These are phyloP conservation scores for Hemileccinum impolitum DNA, from an alignment of 768 basidiomycete genomes.

Conservation along the genomic window DNA sequence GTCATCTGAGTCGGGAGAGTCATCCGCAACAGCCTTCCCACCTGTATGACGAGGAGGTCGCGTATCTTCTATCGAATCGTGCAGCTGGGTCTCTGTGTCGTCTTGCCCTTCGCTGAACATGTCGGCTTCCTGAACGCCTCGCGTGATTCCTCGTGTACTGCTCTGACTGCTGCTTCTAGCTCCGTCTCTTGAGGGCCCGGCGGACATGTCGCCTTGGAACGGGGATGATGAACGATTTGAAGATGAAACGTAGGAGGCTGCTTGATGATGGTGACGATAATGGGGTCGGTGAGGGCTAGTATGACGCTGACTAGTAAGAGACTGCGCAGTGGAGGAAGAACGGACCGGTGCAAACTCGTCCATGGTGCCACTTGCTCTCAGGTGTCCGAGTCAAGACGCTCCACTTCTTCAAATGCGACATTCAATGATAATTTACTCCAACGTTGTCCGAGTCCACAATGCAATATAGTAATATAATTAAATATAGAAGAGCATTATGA, in stretches of 20 bases:
- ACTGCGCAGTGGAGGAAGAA: slow-evolving; percentile 39
- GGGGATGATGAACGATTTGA: slow-evolving; percentile 41
- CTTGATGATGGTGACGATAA: slow-evolving; percentile 61
- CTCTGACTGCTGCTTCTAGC: slow-evolving; percentile 61
- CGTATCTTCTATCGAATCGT: slow-evolving; percentile 33
- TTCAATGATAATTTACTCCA: too few species aligned
- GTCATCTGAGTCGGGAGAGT: slow-evolving; percentile 39
- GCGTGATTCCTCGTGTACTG: slow-evolving; percentile 50
- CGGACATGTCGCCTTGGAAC: slow-evolving; percentile 49
- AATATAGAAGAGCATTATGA: slow-evolving; percentile 16
- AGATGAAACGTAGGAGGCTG: slow-evolving; percentile 60
- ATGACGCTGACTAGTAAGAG: slow-evolving; percentile 43
- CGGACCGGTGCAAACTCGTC: slow-evolving; percentile 26
- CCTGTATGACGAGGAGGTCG: slow-evolving; percentile 14
- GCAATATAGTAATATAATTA: slow-evolving; percentile 2
- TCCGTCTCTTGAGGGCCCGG: slow-evolving; percentile 46
- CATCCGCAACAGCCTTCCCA: slow-evolving; percentile 46
- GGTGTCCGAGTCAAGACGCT: too few species aligned
- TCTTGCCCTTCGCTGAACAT: slow-evolving; percentile 54
- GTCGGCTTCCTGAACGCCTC: slow-evolving; percentile 42
- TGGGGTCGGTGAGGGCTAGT: slow-evolving; percentile 49
- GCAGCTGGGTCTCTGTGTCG: slow-evolving; percentile 37
- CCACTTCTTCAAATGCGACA: too few species aligned
- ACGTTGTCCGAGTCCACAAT: too few species aligned
- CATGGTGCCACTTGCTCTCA: background rate